Evolutionary conservation across 108 stramenopile species (phyloP), one percentile per base, ranked within the genome.

Genomic region (Fragilariopsis cylindrus): DNA sequence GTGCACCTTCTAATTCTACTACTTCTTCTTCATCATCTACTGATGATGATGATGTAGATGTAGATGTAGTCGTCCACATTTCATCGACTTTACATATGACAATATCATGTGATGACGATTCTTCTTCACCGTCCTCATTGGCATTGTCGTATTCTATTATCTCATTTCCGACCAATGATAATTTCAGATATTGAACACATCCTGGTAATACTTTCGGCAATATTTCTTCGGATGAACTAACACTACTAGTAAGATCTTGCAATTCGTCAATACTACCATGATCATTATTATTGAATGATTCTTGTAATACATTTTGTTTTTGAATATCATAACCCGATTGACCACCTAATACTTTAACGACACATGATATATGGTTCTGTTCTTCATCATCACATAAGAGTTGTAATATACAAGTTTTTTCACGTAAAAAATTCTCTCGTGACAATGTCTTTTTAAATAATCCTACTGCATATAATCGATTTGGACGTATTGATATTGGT

Each of bases 381-480:
- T 66, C 42, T 69, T 70, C 75, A 15, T 40, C 2, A 7, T 52
- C 74, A 60, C 84, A 62, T 60, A 95, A 57, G 70, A 92, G 65
- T 71, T 93, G 90, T 48, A 95, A 74, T 2, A 93, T 75, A 9
- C 94, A 88, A 45, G 70, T 65, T 48, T 76, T 54, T 72, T 76
- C 81, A 9, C 82, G 65, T 15, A 63, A 16, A 69, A 93, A 89
- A 56, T 95, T 92, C 57, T 87, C 85, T 64, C 90, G 74, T 13
- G 86, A 76, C 43, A 87, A 18, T 18, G 92, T 93, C 19, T 75
- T 82, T 69, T 85, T 86, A 84, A 80, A 96, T 40, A 96, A 65
- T 57, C 87, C 80, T n/a, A 96, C 66, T 11, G 86, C 70, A 91
- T 91, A 96, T 64, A 92, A 63, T 42, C 90, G 81, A 65, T 83